These are phyloP conservation scores for Kockovaella imperatae DNA, from an alignment of 768 basidiomycete genomes.

Conservation along the genomic window DNA sequence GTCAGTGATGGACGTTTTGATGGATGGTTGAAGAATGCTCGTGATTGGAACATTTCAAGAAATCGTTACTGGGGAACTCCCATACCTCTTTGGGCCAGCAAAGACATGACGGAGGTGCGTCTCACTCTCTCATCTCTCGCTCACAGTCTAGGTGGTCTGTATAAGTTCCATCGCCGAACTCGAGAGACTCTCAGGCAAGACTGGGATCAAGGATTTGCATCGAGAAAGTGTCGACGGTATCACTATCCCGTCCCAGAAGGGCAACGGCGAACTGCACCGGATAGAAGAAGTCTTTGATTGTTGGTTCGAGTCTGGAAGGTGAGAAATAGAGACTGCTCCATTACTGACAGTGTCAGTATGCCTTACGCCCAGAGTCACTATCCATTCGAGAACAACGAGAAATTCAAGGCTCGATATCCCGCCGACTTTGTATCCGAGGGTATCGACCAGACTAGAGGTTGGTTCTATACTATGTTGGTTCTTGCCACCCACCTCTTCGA, in stretches of 20 bases:
- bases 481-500: conserved; percentile 92
- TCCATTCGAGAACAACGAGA: conserved; percentile 92
- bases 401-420: conserved; percentile 77
- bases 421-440: conserved; percentile 97
- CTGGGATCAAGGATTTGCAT: conserved; percentile 80
- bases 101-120: conserved; percentile 78
- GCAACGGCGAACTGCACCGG: conserved; percentile 75
- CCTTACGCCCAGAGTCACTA: conserved; percentile 96
- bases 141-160: conserved; percentile 58
- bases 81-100: conserved; percentile 90
- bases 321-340: conserved; percentile 22
- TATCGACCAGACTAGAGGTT: conserved; percentile 97
- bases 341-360: conserved; percentile 58
- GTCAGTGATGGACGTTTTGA: conserved; percentile 90
- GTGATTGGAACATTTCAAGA: conserved; percentile 98
- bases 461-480: conserved; percentile 98
- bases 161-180: conserved; percentile 82
- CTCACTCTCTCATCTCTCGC: background rate
- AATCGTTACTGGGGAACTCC: conserved; percentile 99
- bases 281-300: conserved; percentile 99
- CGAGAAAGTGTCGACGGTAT: conserved; percentile 91
- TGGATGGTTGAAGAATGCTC: conserved; percentile 95
- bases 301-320: conserved; percentile 99
- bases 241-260: conserved; percentile 84
- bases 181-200: conserved; percentile 73